Percentiles rank a stretch among this genome's conserved stretches.
Evolutionary conservation across 2,329 filamentous ascomycete genomes (phyloP).

Genomic region (Fusarium odoratissimum): DNA sequence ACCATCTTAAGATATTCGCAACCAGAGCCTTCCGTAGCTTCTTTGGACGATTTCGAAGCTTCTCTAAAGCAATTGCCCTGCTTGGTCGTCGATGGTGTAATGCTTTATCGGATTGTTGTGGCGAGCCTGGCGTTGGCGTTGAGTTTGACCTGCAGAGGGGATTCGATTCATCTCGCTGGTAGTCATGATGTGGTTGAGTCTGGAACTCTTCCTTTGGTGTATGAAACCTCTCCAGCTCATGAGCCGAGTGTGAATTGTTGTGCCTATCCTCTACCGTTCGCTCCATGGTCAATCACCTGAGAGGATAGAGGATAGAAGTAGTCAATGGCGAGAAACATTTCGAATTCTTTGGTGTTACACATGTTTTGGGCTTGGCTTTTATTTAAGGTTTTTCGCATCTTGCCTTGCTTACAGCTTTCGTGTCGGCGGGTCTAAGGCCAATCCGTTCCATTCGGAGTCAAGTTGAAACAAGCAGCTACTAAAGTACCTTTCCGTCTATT

Average conservation of each 20-base stretch:
- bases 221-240: slow-evolving; percentile 18
- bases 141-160: slow-evolving; percentile 6
- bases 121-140: not conserved
- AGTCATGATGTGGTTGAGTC: not conserved
- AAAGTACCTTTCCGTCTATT: not conserved
- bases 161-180: slow-evolving; percentile 18
- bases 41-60: slow-evolving; percentile 20
- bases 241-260: not conserved
- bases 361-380: not conserved
- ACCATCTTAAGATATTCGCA: slow-evolving; percentile 33
- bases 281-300: not conserved
- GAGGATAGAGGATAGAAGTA: not conserved
- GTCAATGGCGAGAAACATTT: not conserved
- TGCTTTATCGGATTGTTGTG: not conserved
- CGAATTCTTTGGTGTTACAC: not conserved
- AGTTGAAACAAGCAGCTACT: slow-evolving; percentile 1
- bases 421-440: slow-evolving; percentile 10
- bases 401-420: not conserved
- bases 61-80: not conserved
- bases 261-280: not conserved
- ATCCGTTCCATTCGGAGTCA: not conserved
- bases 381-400: slow-evolving; percentile 24
- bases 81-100: not conserved
- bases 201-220: not conserved
- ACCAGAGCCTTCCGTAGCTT: slow-evolving; percentile 13